Evolutionary conservation across 164 flowering plant species (phyloP).

Genomic region (Pachysandra terminalis): DNA sequence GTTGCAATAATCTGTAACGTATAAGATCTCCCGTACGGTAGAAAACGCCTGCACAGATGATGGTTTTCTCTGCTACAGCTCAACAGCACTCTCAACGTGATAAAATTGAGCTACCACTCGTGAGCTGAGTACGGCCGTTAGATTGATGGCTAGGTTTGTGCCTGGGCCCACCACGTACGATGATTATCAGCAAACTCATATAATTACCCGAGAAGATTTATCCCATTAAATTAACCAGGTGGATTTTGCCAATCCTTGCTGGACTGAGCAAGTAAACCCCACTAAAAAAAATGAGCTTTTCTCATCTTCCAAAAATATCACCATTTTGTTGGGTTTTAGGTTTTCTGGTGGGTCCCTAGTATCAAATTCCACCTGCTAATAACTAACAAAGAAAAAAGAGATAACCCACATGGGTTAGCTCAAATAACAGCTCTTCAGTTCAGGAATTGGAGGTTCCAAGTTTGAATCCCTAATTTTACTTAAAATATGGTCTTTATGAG

Average conservation of each 20-base stretch:
- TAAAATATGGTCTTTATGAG: too few species aligned
- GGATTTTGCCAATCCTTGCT: background rate
- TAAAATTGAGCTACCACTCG: background rate
- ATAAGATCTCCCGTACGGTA: background rate
- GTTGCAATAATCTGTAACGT: conserved; percentile 1
- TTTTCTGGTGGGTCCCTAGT: background rate
- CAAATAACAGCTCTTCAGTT: too few species aligned
- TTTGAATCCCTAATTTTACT: too few species aligned
- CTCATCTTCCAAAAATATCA: background rate
- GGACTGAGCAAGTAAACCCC: background rate
- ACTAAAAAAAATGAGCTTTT: background rate
- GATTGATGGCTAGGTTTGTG: background rate
- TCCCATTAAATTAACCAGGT: background rate
- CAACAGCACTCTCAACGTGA: background rate
- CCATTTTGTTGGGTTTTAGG: background rate
- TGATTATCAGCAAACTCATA: background rate
- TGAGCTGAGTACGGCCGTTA: conserved; percentile 8
- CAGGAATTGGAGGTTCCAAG: too few species aligned
- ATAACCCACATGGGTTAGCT: too few species aligned
- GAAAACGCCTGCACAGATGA: conserved; percentile 1
- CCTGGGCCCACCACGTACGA: background rate
- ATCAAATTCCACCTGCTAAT: background rate
- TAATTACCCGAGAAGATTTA: too few species aligned
- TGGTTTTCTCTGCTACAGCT: background rate
- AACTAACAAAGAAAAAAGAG: too few species aligned